Percentiles rank a stretch among this genome's conserved stretches.
phyloP scores from a whole-genome alignment of 495 filamentous ascomycete genomes.

The Venustampulla echinocandica region DNA sequence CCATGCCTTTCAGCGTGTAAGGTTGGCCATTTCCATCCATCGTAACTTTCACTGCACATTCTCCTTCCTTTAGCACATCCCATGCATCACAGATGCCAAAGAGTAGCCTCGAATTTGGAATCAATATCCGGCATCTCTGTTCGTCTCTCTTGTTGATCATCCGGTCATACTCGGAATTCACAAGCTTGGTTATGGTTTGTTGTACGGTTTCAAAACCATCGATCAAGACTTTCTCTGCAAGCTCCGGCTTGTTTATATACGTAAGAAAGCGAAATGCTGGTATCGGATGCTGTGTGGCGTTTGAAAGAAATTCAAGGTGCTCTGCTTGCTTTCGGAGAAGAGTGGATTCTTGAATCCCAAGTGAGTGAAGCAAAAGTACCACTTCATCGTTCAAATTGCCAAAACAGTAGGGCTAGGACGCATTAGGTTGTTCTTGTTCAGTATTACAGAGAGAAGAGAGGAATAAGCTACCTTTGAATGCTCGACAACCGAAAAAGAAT shows the following conservation, averaged over 20 bases:
- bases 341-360: conserved; percentile 31
- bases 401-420: conserved; percentile 35
- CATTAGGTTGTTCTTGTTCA: not conserved
- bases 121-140: conserved; percentile 37
- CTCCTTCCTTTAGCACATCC: conserved; percentile 35
- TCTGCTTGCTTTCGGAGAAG: conserved; percentile 37
- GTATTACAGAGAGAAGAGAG: not conserved
- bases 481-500: conserved; percentile 38
- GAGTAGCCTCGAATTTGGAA: conserved; percentile 37
- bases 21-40: conserved; percentile 33
- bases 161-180: conserved; percentile 32
- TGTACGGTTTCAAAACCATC: conserved; percentile 31
- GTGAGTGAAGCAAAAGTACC: conserved; percentile 34
- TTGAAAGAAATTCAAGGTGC: conserved; percentile 33
- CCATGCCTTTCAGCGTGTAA: conserved; percentile 29
- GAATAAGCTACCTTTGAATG: conserved; percentile 34
- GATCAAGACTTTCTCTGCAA: conserved; percentile 40
- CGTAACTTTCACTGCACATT: conserved; percentile 38
- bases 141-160: conserved; percentile 41
- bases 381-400: conserved; percentile 45
- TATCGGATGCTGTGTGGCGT: conserved; percentile 25
- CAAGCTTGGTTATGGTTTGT: conserved; percentile 25
- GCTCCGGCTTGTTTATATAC: conserved; percentile 30
- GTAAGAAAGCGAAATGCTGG: conserved; percentile 37
- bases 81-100: conserved; percentile 43